Conservation (phyloP, 2,329 filamentous ascomycete genomes). For the Intubia oerlemansii region DNA sequence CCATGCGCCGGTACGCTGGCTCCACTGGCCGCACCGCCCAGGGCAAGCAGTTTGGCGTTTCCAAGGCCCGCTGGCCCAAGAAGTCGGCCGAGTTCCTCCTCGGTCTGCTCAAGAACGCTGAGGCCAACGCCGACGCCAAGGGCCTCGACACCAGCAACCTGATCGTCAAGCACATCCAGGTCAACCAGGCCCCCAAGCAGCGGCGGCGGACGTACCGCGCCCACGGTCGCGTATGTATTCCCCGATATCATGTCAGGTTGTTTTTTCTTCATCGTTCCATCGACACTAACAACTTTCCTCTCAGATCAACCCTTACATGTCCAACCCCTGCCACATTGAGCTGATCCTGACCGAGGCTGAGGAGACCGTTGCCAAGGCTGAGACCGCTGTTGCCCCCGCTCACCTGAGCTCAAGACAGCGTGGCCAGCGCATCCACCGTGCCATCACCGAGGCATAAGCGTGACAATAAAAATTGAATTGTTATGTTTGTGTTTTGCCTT, state of each 20-base stretch:
- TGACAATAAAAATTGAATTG: too few relatives aligned
- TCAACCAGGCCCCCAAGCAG: constrained; percentile 99
- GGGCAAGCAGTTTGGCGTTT: constrained; percentile 98
- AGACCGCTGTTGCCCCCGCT: constrained; percentile 39
- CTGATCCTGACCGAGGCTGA: constrained; percentile 96
- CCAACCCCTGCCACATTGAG: constrained; percentile 99
- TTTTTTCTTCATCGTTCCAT: not conserved
- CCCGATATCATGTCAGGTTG: not conserved
- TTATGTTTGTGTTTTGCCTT: too few relatives aligned
- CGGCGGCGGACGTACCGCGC: constrained; percentile 98
- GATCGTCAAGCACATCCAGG: constrained; percentile 99
- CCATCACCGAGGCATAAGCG: constrained; percentile 46
- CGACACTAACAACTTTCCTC: too few relatives aligned
- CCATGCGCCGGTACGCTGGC: constrained; percentile 94
- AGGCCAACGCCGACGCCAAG: constrained; percentile 93
- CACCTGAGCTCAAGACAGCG: constrained; percentile 86
- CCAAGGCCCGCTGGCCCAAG: constrained; percentile 94
- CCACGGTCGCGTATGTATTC: constrained; percentile 84
- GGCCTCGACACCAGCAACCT: constrained; percentile 94
- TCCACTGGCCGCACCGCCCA: constrained; percentile 90
- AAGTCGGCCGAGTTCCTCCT: constrained; percentile 98
- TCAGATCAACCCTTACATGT: constrained; percentile 99
- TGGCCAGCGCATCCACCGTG: constrained; percentile 43
- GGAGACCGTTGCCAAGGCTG: constrained; percentile 85
- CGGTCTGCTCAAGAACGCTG: constrained; percentile 90